A percentile compares a stretch with the other conserved stretches of the same genome.
Conservation (phyloP, 2,329 filamentous ascomycete genomes). For the Lasiodiplodia citricola region DNA sequence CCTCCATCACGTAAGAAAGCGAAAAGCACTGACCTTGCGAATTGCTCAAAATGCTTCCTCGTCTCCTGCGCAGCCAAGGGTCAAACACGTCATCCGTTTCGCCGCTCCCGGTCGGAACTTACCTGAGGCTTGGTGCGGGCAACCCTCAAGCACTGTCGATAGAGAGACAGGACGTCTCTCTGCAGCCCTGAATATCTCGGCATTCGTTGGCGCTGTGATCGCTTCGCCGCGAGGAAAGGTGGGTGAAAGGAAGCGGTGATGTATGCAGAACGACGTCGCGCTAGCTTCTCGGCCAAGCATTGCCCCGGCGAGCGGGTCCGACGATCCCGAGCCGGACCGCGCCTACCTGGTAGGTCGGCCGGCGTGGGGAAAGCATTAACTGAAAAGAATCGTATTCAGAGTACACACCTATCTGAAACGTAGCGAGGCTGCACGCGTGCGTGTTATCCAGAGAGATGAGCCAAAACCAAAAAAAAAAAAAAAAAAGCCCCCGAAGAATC, state of each 20-base stretch:
- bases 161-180: conserved; percentile 83
- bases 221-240: not conserved
- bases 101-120: conserved; percentile 47
- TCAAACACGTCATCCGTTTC: conserved; percentile 28
- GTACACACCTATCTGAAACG: not conserved
- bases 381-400: not conserved
- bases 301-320: conserved; percentile 7
- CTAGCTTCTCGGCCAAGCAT: conserved; percentile 3
- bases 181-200: conserved; percentile 82
- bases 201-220: conserved; percentile 32
- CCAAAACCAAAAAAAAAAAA: too few relatives aligned
- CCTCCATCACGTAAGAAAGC: not conserved
- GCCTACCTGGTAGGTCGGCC: too few relatives aligned
- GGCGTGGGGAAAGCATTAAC: conserved; percentile 13
- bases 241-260: not conserved
- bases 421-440: too few relatives aligned
- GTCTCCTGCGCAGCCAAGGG: conserved; percentile 51
- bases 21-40: conserved; percentile 60
- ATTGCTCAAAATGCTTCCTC: conserved; percentile 66
- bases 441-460: too few relatives aligned
- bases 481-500: too few relatives aligned
- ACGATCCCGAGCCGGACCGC: not conserved
- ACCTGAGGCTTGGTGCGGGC: conserved; percentile 80
- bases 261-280: not conserved
- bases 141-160: conserved; percentile 83